phyloP scores from a whole-genome alignment of 805 yeast genomes.

The Kurtzmaniella fragi region DNA sequence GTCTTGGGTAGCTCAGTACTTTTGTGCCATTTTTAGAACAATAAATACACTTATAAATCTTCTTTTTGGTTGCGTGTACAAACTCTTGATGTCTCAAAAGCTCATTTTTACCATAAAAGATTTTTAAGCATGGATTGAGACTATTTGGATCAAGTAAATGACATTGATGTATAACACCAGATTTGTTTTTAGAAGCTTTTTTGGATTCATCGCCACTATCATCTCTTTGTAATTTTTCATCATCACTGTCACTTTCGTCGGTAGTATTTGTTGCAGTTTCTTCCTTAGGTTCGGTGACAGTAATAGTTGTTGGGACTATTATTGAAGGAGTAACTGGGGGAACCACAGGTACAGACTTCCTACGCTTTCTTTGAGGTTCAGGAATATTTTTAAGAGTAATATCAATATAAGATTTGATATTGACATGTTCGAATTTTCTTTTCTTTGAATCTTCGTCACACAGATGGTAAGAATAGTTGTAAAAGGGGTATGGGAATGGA shows the following conservation, averaged over 20 bases:
- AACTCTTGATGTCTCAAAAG: constrained; percentile 41
- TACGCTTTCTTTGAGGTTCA: constrained; percentile 5
- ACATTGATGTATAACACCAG: constrained; percentile 38
- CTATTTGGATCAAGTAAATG: constrained; percentile 31
- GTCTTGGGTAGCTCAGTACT: constrained; percentile 39
- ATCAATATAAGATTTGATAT: constrained; percentile 32
- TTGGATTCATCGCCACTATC: constrained; percentile 2
- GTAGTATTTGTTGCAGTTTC: not conserved
- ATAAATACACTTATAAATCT: constrained; percentile 36
- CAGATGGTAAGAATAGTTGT: constrained; percentile 39
- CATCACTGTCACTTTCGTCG: constrained; percentile 4
- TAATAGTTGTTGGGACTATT: constrained; percentile 1
- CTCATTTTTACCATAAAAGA: constrained; percentile 41
- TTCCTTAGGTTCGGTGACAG: not conserved
- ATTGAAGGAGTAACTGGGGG: not conserved
- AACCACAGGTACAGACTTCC: not conserved
- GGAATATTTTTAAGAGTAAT: constrained; percentile 22
- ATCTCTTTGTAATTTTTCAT: constrained; percentile 5
- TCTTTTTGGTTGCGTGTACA: constrained; percentile 41
- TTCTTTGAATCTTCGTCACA: constrained; percentile 18
- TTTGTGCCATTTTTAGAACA: constrained; percentile 30
- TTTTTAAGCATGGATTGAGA: constrained; percentile 29
- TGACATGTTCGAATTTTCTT: constrained; percentile 20
- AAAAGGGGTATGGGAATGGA: constrained; percentile 43
- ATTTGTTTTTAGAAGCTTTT: constrained; percentile 5